Evolutionary conservation across 495 filamentous ascomycete genomes (phyloP).

Genomic region (Trichoderma reesei): DNA sequence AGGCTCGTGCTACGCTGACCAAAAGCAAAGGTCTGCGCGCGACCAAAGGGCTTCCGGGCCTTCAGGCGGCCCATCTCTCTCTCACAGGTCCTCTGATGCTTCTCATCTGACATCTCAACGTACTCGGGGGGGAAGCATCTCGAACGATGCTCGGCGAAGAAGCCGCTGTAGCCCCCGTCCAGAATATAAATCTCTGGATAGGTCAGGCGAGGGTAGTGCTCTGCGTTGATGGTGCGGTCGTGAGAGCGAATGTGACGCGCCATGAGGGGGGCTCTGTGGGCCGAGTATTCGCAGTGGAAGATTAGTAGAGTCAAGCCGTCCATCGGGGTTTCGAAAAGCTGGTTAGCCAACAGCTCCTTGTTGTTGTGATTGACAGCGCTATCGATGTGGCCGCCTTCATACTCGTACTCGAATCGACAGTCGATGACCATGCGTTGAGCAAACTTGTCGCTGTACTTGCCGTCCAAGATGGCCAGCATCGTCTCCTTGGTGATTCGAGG

Average conservation of each 20-base stretch:
- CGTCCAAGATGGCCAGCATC: slow-evolving; percentile 76
- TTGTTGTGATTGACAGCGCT: slow-evolving; percentile 92
- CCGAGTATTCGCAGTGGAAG: slow-evolving; percentile 97
- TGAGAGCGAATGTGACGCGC: slow-evolving; percentile 76
- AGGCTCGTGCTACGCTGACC: slow-evolving; percentile 51
- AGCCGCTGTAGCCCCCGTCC: slow-evolving; percentile 89
- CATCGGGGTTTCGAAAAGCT: slow-evolving; percentile 60
- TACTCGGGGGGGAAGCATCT: slow-evolving; percentile 91
- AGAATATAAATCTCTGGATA: slow-evolving; percentile 97
- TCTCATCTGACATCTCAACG: slow-evolving; percentile 85
- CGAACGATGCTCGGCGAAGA: slow-evolving; percentile 66
- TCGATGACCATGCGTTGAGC: slow-evolving; percentile 79
- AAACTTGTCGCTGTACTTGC: slow-evolving; percentile 64
- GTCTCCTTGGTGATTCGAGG: slow-evolving; percentile 77
- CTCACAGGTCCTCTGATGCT: slow-evolving; percentile 86
- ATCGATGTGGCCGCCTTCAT: slow-evolving; percentile 88
- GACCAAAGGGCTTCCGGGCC: slow-evolving; percentile 69
- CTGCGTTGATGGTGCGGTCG: slow-evolving; percentile 74
- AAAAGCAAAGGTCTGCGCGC: slow-evolving; percentile 93
- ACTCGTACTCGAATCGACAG: slow-evolving; percentile 98
- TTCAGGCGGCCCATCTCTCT: slow-evolving; percentile 81
- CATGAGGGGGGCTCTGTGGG: slow-evolving; percentile 95
- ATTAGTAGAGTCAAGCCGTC: slow-evolving; percentile 68
- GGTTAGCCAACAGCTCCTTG: slow-evolving; percentile 70
- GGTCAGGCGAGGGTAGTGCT: slow-evolving; percentile 73